Base-by-base conservation (phyloP, 2,329 filamentous ascomycete genomes). In the Moelleriella libera region DNA sequence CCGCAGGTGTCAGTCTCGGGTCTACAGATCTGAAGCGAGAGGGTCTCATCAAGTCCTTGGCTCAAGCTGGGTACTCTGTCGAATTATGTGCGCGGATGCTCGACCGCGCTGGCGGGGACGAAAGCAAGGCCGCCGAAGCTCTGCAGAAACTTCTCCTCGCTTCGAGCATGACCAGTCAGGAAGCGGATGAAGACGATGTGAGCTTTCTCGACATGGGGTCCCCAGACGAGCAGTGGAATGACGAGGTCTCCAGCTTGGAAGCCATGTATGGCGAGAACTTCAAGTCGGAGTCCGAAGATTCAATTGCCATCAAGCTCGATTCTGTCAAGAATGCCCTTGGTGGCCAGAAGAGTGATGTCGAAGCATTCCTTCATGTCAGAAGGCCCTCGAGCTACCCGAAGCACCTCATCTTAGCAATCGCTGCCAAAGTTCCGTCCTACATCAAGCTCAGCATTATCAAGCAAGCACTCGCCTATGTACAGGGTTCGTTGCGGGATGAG, bases 381-480 rank as follows among this genome's bases (percentile, higher is more conserved):
- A 83, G 76, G 53, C 80, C 87, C 1, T 75, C 75, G 3, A 71
- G 75, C 44, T 98, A 97, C 62, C 92, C 92, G 1, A 73, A 57
- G 57, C 76, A 62, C 63, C 78, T 68, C 71, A 75, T 94, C 8
- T 68, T 96, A 37, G 79, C 82, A 3, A 72, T 96, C 11, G 64
- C 78, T 44, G 73, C 80, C 30, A 76, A 78, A 9, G 74, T 97
- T 10, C 92, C 92, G 21, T 88, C 92, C 4, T 95, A 98, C 58
- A 94, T 97, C 58, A 86, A 90, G 51, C 72, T 98, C 9, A 95
- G 88, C 58, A 82, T 95, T 39, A 78, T 92, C 56, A 83, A 86
- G 55, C 82, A 85, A 63, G 80, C 83, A 2, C 68, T 96, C 5
- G 70, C 76, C 5, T 80, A 90, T 59, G 81, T 88, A 2, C 69